Percentiles rank a stretch among this genome's conserved stretches.
phyloP scores from a whole-genome alignment of 441 rosid genomes.

The Erodium moschatum region DNA sequence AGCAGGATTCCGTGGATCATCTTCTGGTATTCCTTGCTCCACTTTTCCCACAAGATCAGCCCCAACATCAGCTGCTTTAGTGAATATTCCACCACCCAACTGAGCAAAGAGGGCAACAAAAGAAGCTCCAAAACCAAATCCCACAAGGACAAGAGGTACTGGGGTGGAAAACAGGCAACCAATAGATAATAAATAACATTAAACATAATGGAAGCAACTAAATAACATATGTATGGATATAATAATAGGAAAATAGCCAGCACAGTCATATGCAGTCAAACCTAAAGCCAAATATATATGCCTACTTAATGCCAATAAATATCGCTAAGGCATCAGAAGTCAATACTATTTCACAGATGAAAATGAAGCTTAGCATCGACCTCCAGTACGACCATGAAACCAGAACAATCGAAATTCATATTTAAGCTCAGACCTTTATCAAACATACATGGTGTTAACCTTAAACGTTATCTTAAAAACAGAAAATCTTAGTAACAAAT shows the following conservation, averaged over 20 bases:
- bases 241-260: not conserved
- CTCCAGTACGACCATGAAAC: not conserved
- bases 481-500: not conserved
- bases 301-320: not conserved
- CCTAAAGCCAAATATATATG: not conserved
- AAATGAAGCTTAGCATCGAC: not conserved
- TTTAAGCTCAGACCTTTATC: not conserved
- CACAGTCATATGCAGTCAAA: no score
- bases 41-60: conserved; percentile 99
- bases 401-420: not conserved
- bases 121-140: conserved; percentile 99
- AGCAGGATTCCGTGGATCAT: conserved; percentile 98
- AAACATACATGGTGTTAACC: not conserved
- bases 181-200: conserved; percentile 7
- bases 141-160: conserved; percentile 98
- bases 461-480: not conserved
- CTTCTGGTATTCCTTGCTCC: conserved; percentile 98
- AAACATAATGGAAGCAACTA: not conserved
- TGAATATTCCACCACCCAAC: conserved; percentile 97
- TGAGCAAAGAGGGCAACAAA: conserved; percentile 99
- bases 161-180: conserved; percentile 25
- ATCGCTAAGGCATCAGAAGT: not conserved
- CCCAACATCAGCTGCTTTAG: conserved; percentile 99
- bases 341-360: not conserved
- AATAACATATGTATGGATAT: not conserved